Percentiles rank a stretch among this genome's conserved stretches.
Conservation (phyloP, 2,329 filamentous ascomycete species). For the Colletotrichum abscissum region DNA sequence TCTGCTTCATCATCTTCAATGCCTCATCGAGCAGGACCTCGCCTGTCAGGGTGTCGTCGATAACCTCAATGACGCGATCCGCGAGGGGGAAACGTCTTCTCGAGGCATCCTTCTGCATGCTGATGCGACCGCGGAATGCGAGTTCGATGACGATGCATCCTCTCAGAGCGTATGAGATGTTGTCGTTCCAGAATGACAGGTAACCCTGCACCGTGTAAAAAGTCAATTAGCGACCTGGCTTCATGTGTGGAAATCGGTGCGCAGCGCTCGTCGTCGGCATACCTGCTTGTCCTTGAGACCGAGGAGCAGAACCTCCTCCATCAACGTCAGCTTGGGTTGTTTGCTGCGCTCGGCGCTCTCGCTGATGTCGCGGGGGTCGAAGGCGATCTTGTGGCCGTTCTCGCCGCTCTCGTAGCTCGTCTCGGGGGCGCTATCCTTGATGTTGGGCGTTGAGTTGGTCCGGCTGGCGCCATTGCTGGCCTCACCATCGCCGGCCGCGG, state of each 20-base stretch:
- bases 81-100: conserved; percentile 92
- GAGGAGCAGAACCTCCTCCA: conserved; percentile 97
- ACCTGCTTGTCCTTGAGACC: conserved; percentile 99
- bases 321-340: conserved; percentile 97
- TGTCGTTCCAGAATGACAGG: conserved; percentile 99
- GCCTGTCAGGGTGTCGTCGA: conserved; percentile 95
- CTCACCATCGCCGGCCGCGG: conserved; percentile 67
- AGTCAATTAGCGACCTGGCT: conserved; percentile 10
- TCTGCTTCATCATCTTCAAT: conserved; percentile 99
- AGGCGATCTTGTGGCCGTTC: conserved; percentile 99
- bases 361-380: conserved; percentile 95
- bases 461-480: conserved; percentile 66
- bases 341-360: conserved; percentile 97
- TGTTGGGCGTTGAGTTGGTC: conserved; percentile 66
- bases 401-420: conserved; percentile 93
- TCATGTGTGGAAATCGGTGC: conserved; percentile 1
- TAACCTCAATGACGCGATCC: conserved; percentile 94
- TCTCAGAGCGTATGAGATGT: conserved; percentile 97
- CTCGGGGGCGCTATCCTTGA: conserved; percentile 68
- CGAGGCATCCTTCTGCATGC: conserved; percentile 97
- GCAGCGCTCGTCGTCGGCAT: conserved; percentile 43
- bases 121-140: conserved; percentile 93
- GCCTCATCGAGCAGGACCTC: conserved; percentile 98
- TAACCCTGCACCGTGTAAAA: conserved; percentile 75
- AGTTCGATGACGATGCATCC: conserved; percentile 99